phyloP scores from a whole-genome alignment of 805 yeast species.

The Saturnispora dispora region DNA sequence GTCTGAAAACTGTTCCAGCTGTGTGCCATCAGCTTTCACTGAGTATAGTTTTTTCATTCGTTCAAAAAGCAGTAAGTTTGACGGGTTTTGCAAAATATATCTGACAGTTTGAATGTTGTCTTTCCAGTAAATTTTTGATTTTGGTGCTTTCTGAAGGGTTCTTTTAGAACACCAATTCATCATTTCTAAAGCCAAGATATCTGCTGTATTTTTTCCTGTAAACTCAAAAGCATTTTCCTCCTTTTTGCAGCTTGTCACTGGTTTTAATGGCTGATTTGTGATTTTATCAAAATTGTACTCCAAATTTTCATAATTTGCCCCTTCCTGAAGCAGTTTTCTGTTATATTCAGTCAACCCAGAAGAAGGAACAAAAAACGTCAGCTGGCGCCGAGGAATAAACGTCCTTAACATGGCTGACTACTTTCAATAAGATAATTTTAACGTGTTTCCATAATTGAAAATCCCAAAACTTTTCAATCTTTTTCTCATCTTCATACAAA shows the following conservation, averaged over 20 bases:
- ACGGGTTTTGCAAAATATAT: neutral
- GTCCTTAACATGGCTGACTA: neutral
- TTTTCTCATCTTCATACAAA: neutral
- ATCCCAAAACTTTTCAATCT: neutral
- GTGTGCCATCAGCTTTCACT: neutral
- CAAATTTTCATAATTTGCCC: conserved; percentile 5
- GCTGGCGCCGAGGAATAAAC: neutral
- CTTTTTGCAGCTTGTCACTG: neutral
- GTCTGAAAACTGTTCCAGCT: neutral
- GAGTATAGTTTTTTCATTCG: neutral
- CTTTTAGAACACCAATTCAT: neutral
- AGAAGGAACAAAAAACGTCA: conserved; percentile 12
- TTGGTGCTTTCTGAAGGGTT: neutral
- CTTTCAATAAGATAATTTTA: neutral
- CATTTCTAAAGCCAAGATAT: neutral
- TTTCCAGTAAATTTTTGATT: neutral
- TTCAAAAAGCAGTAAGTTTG: neutral
- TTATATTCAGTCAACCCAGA: conserved; percentile 8
- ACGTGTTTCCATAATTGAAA: neutral
- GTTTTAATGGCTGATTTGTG: neutral
- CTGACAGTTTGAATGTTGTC: neutral
- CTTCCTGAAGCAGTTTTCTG: conserved; percentile 7
- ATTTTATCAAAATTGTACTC: conserved; percentile 8
- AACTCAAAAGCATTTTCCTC: neutral
- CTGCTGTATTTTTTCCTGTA: neutral